Base-by-base conservation (phyloP, 2,329 filamentous ascomycete genomes). In the Exophiala alcalophila region DNA sequence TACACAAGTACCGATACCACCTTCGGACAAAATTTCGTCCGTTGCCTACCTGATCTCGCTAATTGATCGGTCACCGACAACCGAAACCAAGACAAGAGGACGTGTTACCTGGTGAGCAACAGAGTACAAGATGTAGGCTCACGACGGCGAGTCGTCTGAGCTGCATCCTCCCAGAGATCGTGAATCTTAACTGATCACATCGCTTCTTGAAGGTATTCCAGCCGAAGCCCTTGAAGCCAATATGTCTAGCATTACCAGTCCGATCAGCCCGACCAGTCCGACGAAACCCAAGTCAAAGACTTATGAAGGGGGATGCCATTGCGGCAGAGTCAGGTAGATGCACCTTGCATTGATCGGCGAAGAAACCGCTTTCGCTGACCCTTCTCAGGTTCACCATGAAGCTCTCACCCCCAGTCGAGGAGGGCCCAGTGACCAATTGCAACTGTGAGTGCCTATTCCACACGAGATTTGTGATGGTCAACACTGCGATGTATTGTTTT, bases 241-340 rank as follows among this genome's bases (percentile, higher is more conserved):
- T 9, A 52, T 49, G 49, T 43, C 49, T 30, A 27, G 24, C 28
- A 11, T 38, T 14, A 25, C 30, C 12, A 50, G 44, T 25, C 53
- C 53, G 18, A 44, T 44, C 39, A 52, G 44, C 36, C 49, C 53
- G 4, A 56, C 38, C 6, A 20, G 40, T 15, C 50, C 51, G 39
- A n/a, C n/a, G n/a, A n/a, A n/a, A n/a, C 52, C 54, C 8, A 50
- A 48, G 30, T 53, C 54, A 16, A 45, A 53, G 38, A 46, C 34
- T 16, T 57, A 57, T 40, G 43, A 55, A 15, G 54, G 53, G 4
- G 36, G 42, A 15, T 57, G 53, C 38, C 54, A 57, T 30, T 57
- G 54, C 32, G 54, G 54, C 4, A 46, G 38, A 34, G 39, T 54
- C 31, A 44, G 47, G 48, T 55, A 39, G n/a, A 32, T 7, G 10